phyloP scores from a whole-genome alignment of 805 yeast species.

The Cyberlindnera meyerae region DNA sequence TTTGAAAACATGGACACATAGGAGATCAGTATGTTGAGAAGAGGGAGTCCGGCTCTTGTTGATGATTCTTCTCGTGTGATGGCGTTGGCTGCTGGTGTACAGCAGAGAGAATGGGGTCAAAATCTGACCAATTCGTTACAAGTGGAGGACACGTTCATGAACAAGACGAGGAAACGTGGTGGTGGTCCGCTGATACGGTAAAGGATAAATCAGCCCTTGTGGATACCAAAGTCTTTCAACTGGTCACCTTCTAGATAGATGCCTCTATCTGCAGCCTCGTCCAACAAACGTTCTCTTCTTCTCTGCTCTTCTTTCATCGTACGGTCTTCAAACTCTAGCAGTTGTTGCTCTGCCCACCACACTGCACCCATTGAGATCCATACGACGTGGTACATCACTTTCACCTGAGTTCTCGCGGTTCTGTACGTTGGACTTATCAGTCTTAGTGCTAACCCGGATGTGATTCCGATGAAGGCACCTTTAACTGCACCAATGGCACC shows the following conservation, averaged over 20 bases:
- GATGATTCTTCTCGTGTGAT: conserved; percentile 18
- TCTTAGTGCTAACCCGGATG: conserved; percentile 30
- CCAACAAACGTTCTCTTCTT: conserved; percentile 33
- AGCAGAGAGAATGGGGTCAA: conserved; percentile 23
- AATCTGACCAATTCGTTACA: conserved; percentile 10
- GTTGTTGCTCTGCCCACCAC: conserved; percentile 38
- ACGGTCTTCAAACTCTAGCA: conserved; percentile 32
- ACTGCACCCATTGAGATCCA: conserved; percentile 40
- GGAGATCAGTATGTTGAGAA: conserved; percentile 13
- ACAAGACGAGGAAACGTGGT: conserved; percentile 4
- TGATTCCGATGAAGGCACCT: conserved; percentile 35
- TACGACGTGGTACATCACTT: conserved; percentile 36
- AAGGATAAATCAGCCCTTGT: conserved; percentile 1
- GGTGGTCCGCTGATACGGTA: neutral
- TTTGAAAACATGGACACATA: conserved; percentile 13
- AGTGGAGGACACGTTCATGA: conserved; percentile 20
- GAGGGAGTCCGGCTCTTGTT: conserved; percentile 16
- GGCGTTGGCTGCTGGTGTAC: conserved; percentile 20
- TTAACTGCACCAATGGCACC: conserved; percentile 38
- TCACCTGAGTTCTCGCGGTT: conserved; percentile 35
- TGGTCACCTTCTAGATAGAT: conserved; percentile 35
- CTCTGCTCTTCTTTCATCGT: conserved; percentile 29
- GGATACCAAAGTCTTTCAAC: conserved; percentile 10
- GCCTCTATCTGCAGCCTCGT: conserved; percentile 43
- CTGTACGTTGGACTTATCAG: conserved; percentile 33